Percentiles rank a stretch among this genome's conserved stretches.
phyloP scores from a whole-genome alignment of 2,329 filamentous ascomycete species.

The Alternaria incomplexa region DNA sequence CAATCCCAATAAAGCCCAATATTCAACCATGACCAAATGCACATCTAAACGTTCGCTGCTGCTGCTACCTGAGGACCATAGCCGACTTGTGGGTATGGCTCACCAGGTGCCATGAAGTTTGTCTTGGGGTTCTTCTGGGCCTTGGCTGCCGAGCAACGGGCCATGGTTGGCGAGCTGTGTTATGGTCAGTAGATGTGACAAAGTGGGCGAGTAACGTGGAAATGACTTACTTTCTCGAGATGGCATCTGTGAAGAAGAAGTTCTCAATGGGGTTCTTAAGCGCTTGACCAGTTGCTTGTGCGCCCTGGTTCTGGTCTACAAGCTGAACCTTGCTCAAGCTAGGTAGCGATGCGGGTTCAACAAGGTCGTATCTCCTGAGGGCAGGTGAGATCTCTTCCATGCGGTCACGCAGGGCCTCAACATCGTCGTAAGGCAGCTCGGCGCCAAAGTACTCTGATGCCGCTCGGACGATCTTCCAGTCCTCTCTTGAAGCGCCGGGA shows the following conservation, averaged over 20 bases:
- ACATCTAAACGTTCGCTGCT: slow-evolving; percentile 32
- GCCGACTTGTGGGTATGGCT: slow-evolving; percentile 49
- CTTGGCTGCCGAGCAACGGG: slow-evolving; percentile 93
- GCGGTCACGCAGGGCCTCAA: slow-evolving; percentile 85
- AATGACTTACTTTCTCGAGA: slow-evolving; percentile 83
- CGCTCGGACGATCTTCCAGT: slow-evolving; percentile 99
- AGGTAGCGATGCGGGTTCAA: slow-evolving; percentile 77
- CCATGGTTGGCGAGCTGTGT: slow-evolving; percentile 92
- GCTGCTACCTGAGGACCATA: slow-evolving; percentile 47
- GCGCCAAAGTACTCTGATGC: slow-evolving; percentile 87
- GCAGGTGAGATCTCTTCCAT: slow-evolving; percentile 95
- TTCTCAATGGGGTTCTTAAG: slow-evolving; percentile 89
- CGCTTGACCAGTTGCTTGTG: slow-evolving; percentile 72
- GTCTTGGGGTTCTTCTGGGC: slow-evolving; percentile 61
- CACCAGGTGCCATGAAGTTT: slow-evolving; percentile 60
- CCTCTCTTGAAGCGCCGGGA: slow-evolving; percentile 87
- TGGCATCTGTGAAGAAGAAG: slow-evolving; percentile 98
- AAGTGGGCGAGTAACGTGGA: neutral
- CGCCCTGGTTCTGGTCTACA: slow-evolving; percentile 93
- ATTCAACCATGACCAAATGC: slow-evolving; percentile 18
- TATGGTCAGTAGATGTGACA: slow-evolving; percentile 16
- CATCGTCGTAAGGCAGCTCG: slow-evolving; percentile 90
- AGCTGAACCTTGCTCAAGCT: slow-evolving; percentile 90
- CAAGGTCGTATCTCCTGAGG: slow-evolving; percentile 85
- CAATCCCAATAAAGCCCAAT: slow-evolving; percentile 32